Percentiles rank a stretch among this genome's conserved stretches.
Conservation (phyloP, 345 rosid genomes). For the Adansonia digitata region DNA sequence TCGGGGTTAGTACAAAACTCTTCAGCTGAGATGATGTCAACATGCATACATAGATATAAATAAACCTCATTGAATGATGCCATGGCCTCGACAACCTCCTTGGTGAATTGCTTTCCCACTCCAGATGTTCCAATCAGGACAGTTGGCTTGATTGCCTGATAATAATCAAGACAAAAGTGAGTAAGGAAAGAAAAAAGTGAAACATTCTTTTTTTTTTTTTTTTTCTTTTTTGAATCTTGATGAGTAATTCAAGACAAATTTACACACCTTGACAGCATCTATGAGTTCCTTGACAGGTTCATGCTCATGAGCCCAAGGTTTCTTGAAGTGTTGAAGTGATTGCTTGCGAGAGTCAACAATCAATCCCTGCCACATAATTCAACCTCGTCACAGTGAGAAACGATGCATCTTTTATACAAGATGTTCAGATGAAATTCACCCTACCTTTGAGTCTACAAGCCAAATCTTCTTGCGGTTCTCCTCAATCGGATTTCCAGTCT, state of each 20-base stretch:
- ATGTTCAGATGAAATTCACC: not conserved
- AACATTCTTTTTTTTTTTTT: not conserved
- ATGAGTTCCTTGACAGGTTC: constrained; percentile 65
- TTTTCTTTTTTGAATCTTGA: not conserved
- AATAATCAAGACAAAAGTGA: constrained; percentile 8
- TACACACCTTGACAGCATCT: constrained; percentile 67
- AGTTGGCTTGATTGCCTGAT: constrained; percentile 83
- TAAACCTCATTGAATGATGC: constrained; percentile 64
- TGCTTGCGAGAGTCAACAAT: constrained; percentile 66
- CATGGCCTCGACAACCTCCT: constrained; percentile 89
- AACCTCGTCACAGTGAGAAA: constrained; percentile 7
- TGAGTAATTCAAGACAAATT: constrained; percentile 4
- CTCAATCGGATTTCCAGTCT: constrained; percentile 60
- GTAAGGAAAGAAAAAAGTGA: not conserved
- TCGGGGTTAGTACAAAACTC: constrained; percentile 9
- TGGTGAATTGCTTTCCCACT: constrained; percentile 84
- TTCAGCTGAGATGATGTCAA: not conserved
- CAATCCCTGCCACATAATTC: constrained; percentile 54
- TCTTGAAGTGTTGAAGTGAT: constrained; percentile 88
- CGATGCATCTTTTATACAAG: not conserved
- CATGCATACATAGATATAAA: not conserved
- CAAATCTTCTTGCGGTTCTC: constrained; percentile 85
- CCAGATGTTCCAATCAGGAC: constrained; percentile 94
- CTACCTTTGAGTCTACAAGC: constrained; percentile 97
- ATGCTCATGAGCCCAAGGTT: constrained; percentile 93